Base-by-base conservation (phyloP, 108 stramenopile genomes). In the Cyclotella kingstonii region DNA sequence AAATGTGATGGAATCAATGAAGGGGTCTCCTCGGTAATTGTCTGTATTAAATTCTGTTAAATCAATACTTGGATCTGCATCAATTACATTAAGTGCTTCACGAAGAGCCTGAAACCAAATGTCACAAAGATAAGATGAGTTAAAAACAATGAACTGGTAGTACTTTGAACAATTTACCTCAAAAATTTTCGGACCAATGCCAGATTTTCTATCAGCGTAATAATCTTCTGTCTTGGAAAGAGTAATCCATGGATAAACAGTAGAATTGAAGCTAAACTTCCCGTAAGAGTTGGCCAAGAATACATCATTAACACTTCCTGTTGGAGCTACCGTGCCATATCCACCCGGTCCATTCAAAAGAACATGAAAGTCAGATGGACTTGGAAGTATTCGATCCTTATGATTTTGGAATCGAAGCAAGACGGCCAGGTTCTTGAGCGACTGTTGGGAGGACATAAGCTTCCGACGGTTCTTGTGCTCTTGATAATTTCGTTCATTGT, bases 331-430 rank as follows among this genome's bases (percentile, higher is more conserved):
- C n/a, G 53, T 56, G 0, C 49, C 41, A 30, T 43, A 10, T 21
- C 56, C 60, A 7, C 65, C 78, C 1, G 61, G 57, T 6, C 78
- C 73, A 43, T 81, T 83, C 33, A 71, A 54, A 0, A 85, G 60
- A 0, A 49, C 44, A 12, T 82, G 61, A 31, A 67, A 70, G 28
- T 81, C 66, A 18, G 73, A 54, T 35, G 60, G 51, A 35, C 55
- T 43, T 0, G 78, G 79, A 1, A 88, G 53, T 0, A 49, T 31
- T 39, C 84, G 67, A 41, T 69, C 43, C 0, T 29, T 9, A 42
- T 88, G 86, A 55, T 88, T 80, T 18, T 68, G 41, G 45, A 84
- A 88, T 39, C 67, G 64, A 3, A 87, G 29, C 34, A 84, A 35
- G 2, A 87, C 36, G 10, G 79, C 86, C 4, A 85, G 70, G 48